A percentile compares a stretch with the other conserved stretches of the same genome.
phyloP scores from a whole-genome alignment of 352 stramenopile genomes.

The Lagenidium sp. region DNA sequence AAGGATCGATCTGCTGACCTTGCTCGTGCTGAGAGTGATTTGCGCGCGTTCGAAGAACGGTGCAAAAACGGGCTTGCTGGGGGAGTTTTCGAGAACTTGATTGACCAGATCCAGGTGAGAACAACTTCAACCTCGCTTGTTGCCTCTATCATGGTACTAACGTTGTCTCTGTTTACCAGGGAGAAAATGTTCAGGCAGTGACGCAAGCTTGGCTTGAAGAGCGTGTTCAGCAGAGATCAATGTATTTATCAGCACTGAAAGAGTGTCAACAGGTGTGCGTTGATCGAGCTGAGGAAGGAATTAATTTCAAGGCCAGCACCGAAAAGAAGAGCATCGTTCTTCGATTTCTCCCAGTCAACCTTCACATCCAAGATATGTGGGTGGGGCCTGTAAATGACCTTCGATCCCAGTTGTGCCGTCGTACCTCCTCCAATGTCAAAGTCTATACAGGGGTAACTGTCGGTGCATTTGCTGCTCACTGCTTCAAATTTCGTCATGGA shows the following conservation, averaged over 20 bases:
- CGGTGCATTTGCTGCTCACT: constrained; percentile 72
- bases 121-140: too few relatives aligned
- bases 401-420: constrained; percentile 48
- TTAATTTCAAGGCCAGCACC: constrained; percentile 78
- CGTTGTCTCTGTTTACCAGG: too few relatives aligned
- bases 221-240: constrained; percentile 45
- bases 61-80: constrained; percentile 51
- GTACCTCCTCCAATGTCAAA: constrained; percentile 49
- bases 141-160: too few relatives aligned
- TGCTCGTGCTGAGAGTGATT: constrained; percentile 32
- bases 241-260: constrained; percentile 58
- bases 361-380: constrained; percentile 84
- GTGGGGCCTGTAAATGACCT: constrained; percentile 58
- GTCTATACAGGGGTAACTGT: constrained; percentile 67
- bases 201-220: constrained; percentile 70
- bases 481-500: constrained; percentile 74
- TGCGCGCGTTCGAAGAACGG: constrained; percentile 47
- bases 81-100: constrained; percentile 73
- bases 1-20: constrained; percentile 48
- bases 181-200: constrained; percentile 64
- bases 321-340: constrained; percentile 73
- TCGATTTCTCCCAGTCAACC: constrained; percentile 72
- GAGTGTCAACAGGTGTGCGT: constrained; percentile 69
- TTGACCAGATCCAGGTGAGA: constrained; percentile 68
- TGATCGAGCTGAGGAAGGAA: constrained; percentile 46